These are phyloP conservation scores for Plasmodium gonderi DNA, from an alignment of 169 alveolate species.

Conservation along the genomic window DNA sequence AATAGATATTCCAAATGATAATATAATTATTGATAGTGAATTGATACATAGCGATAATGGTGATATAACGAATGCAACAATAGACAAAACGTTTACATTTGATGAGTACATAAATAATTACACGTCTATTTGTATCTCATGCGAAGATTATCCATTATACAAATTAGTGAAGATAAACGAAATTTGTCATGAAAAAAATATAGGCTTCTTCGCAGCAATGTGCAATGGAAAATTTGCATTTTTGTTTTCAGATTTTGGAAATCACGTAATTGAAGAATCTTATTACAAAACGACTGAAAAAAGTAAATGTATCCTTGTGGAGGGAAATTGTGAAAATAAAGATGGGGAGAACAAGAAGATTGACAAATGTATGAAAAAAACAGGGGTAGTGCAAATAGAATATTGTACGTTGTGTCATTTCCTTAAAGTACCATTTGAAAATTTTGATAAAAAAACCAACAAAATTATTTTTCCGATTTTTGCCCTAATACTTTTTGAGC, in stretches of 20 bases:
- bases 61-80: background rate
- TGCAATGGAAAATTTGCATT: conserved; percentile 79
- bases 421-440: conserved; percentile 70
- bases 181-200: conserved; percentile 69
- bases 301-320: too few species aligned
- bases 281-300: conserved; percentile 26
- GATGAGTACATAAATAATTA: conserved; percentile 17
- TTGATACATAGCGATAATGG: conserved; percentile 21
- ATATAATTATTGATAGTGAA: conserved; percentile 28
- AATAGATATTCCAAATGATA: conserved; percentile 28
- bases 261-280: conserved; percentile 78
- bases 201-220: conserved; percentile 79
- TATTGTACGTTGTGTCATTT: conserved; percentile 77
- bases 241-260: conserved; percentile 79
- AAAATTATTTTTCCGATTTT: conserved; percentile 70
- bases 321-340: background rate
- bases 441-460: conserved; percentile 24
- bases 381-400: conserved; percentile 56
- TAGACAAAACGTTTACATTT: background rate
- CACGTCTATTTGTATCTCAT: conserved; percentile 76
- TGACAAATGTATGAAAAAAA: conserved; percentile 30
- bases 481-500: conserved; percentile 73
- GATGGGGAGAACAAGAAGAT: conserved; percentile 19
- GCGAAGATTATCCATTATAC: conserved; percentile 77
- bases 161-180: conserved; percentile 76